Percentiles rank a stretch among this genome's conserved stretches.
phyloP scores from a whole-genome alignment of 78 protist species.

The Cavenderia fasciculata region DNA sequence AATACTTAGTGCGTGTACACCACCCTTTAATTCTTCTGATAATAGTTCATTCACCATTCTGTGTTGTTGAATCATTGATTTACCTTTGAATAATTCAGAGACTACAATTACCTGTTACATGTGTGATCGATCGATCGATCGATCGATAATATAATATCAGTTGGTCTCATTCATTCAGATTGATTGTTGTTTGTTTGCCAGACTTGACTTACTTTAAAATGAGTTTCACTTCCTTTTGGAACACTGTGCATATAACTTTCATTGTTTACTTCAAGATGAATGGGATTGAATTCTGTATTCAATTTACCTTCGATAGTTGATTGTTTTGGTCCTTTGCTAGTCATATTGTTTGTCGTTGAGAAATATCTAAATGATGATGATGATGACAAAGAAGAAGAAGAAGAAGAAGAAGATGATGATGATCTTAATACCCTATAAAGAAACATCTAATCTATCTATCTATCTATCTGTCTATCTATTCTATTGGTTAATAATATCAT shows the following conservation, averaged over 20 bases:
- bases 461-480: too few relatives aligned
- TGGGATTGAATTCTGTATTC: slow-evolving; percentile 1
- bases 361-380: too few relatives aligned
- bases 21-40: slow-evolving; percentile 64
- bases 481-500: too few relatives aligned
- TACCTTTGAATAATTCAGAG: slow-evolving; percentile 71
- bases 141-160: too few relatives aligned
- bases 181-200: too few relatives aligned
- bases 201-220: slow-evolving; percentile 73
- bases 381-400: too few relatives aligned
- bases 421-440: too few relatives aligned
- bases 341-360: too few relatives aligned
- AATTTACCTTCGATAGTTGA: slow-evolving; percentile 6
- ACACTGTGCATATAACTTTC: slow-evolving; percentile 82
- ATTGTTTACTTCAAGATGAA: slow-evolving; percentile 60
- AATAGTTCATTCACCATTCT: slow-evolving; percentile 76
- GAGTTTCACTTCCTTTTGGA: slow-evolving; percentile 82
- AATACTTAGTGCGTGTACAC: slow-evolving; percentile 89
- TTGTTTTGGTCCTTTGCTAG: not conserved
- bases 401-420: too few relatives aligned
- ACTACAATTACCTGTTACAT: slow-evolving; percentile 85
- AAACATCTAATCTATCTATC: too few relatives aligned
- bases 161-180: too few relatives aligned
- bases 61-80: slow-evolving; percentile 78
- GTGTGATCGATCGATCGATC: not conserved